Conservation (phyloP, 164 flowering plant species). For the Aristolochia californica region DNA sequence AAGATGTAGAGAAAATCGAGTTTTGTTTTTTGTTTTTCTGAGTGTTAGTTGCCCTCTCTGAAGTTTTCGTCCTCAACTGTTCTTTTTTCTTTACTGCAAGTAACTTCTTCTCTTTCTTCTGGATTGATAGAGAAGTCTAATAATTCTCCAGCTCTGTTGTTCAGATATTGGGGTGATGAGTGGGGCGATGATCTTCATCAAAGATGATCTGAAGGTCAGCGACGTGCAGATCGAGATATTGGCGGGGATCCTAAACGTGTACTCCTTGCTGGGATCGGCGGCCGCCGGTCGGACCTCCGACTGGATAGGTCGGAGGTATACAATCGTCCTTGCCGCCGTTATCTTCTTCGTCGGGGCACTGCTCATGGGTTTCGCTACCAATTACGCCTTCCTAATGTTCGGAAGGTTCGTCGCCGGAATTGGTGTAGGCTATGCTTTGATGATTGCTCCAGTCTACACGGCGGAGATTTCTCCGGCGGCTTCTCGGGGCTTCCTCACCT, state of each 20-base stretch:
- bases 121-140: too few species aligned
- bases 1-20: not conserved
- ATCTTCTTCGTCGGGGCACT: constrained; percentile 25
- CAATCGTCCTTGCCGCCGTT: constrained; percentile 19
- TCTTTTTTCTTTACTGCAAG: too few species aligned
- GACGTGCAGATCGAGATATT: constrained; percentile 18
- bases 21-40: not conserved
- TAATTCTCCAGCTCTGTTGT: not conserved
- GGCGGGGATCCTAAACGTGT: constrained; percentile 17
- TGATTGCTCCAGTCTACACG: constrained; percentile 30
- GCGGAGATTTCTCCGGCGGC: constrained; percentile 23
- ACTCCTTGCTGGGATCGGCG: constrained; percentile 16
- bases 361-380: constrained; percentile 21
- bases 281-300: constrained; percentile 24
- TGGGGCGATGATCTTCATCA: constrained; percentile 23
- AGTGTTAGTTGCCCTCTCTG: not conserved
- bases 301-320: constrained; percentile 24
- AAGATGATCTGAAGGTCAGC: constrained; percentile 14
- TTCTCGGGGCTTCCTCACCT: constrained; percentile 21
- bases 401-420: constrained; percentile 26
- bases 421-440: constrained; percentile 25
- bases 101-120: too few species aligned
- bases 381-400: constrained; percentile 19
- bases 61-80: too few species aligned
- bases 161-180: constrained; percentile 30